These are phyloP conservation scores for Lippia alba DNA, from an alignment of 305 asterid species.

Conservation along the genomic window DNA sequence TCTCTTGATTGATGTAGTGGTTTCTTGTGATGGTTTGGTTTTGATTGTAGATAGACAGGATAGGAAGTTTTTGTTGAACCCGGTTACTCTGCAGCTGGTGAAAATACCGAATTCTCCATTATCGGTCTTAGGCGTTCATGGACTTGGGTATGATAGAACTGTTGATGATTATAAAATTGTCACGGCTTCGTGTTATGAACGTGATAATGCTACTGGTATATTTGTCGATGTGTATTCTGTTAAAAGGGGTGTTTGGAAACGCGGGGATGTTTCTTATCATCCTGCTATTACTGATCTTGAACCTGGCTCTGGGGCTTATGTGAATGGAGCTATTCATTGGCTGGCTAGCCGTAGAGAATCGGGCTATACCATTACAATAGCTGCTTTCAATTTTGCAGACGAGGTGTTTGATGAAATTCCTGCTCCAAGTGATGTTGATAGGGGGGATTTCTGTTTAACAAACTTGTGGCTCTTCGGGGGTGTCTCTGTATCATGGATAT, in stretches of 20 bases:
- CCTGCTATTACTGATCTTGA: constrained; percentile 39
- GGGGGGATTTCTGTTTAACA: constrained; percentile 16
- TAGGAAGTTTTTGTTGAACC: constrained; percentile 41
- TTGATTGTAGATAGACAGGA: constrained; percentile 23
- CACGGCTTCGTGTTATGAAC: constrained; percentile 39
- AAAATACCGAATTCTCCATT: constrained; percentile 36
- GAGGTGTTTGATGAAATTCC: constrained; percentile 49
- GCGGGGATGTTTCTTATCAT: constrained; percentile 45
- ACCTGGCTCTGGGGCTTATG: constrained; percentile 39
- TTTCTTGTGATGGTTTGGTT: constrained; percentile 58
- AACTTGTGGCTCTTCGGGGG: constrained; percentile 44
- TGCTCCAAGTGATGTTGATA: constrained; percentile 38
- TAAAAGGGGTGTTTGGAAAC: constrained; percentile 48
- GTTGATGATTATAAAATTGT: constrained; percentile 62
- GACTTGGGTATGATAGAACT: constrained; percentile 52
- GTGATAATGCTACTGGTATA: constrained; percentile 33
- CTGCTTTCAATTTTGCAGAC: constrained; percentile 42
- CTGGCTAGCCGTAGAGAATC: constrained; percentile 32
- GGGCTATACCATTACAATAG: constrained; percentile 36
- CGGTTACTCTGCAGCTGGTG: constrained; percentile 37
- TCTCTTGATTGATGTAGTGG: constrained; percentile 31
- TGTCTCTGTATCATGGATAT: constrained; percentile 48
- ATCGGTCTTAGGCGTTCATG: constrained; percentile 40
- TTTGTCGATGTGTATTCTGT: constrained; percentile 54
- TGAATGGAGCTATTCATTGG: constrained; percentile 62